Percentiles rank a stretch among this genome's conserved stretches.
These are phyloP conservation scores for Verticillium isaacii DNA, from an alignment of 2,329 filamentous ascomycete genomes.

Conservation along the genomic window DNA sequence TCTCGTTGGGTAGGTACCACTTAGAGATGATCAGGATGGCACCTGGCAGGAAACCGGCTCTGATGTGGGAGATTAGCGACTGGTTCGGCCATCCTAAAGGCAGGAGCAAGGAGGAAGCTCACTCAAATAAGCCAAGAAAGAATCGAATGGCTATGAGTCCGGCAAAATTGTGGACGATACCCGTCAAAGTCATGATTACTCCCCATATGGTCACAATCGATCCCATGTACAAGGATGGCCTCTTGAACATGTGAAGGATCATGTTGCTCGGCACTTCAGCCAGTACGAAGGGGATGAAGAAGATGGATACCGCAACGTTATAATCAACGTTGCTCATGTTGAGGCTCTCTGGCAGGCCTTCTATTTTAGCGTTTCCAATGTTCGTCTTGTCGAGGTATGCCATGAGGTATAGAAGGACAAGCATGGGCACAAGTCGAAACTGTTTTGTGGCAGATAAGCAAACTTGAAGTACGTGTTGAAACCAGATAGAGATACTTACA, in stretches of 20 bases:
- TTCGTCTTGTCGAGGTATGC: slow-evolving; percentile 26
- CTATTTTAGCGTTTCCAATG: slow-evolving; percentile 48
- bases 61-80: slow-evolving; percentile 4
- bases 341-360: slow-evolving; percentile 48
- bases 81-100: not conserved
- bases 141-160: slow-evolving; percentile 34
- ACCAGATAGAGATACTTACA: slow-evolving; percentile 8
- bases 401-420: slow-evolving; percentile 23
- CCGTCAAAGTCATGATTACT: slow-evolving; percentile 30
- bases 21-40: slow-evolving; percentile 25
- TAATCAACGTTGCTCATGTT: slow-evolving; percentile 50
- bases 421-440: slow-evolving; percentile 21
- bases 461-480: not conserved
- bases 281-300: slow-evolving; percentile 59
- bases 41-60: slow-evolving; percentile 25
- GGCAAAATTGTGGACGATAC: slow-evolving; percentile 30
- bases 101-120: slow-evolving; percentile 1
- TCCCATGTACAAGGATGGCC: slow-evolving; percentile 38
- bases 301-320: slow-evolving; percentile 54
- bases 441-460: slow-evolving; percentile 4
- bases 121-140: slow-evolving; percentile 33
- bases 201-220: slow-evolving; percentile 29
- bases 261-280: slow-evolving; percentile 34
- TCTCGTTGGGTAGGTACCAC: slow-evolving; percentile 27
- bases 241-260: slow-evolving; percentile 30